phyloP scores from a whole-genome alignment of 495 filamentous ascomycete genomes.

The Penicillium riverlandense region DNA sequence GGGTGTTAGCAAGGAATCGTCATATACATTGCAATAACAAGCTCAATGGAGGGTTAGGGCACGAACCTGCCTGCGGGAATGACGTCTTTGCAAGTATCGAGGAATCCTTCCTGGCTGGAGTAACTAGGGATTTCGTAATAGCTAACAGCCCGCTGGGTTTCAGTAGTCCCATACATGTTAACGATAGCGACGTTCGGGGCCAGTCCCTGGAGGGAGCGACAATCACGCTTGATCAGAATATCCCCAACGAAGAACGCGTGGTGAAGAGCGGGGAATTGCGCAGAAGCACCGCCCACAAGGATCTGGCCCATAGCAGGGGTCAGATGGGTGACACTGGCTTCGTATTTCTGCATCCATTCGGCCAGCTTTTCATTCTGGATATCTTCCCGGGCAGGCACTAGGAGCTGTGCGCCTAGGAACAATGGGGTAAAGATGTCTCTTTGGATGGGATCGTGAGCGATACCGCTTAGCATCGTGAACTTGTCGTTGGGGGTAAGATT shows the following conservation, averaged over 20 bases:
- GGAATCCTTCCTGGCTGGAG: slow-evolving; percentile 55
- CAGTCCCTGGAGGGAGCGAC: slow-evolving; percentile 66
- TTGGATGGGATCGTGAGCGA: slow-evolving; percentile 85
- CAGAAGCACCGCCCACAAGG: slow-evolving; percentile 74
- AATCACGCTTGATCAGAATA: slow-evolving; percentile 80
- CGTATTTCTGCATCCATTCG: slow-evolving; percentile 81
- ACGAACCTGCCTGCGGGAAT: slow-evolving; percentile 65
- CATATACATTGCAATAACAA: no score
- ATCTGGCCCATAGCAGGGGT: slow-evolving; percentile 97
- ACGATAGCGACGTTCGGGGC: slow-evolving; percentile 75
- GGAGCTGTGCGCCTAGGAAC: slow-evolving; percentile 74
- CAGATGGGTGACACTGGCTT: slow-evolving; percentile 79
- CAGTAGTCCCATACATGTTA: slow-evolving; percentile 91
- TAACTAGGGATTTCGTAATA: slow-evolving; percentile 79
- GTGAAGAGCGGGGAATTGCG: slow-evolving; percentile 69
- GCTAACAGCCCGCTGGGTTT: slow-evolving; percentile 80
- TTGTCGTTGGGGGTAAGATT: slow-evolving; percentile 63
- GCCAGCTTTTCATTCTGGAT: slow-evolving; percentile 85
- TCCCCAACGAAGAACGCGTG: slow-evolving; percentile 93
- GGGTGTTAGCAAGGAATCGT: no score
- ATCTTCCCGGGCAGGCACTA: slow-evolving; percentile 77
- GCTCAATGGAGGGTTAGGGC: no score
- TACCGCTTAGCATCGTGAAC: slow-evolving; percentile 81
- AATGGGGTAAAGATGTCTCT: slow-evolving; percentile 91
- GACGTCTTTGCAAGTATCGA: slow-evolving; percentile 68